A percentile compares a stretch with the other conserved stretches of the same genome.
phyloP scores from a whole-genome alignment of 2,329 filamentous ascomycete species.

The Orbilia quercus region DNA sequence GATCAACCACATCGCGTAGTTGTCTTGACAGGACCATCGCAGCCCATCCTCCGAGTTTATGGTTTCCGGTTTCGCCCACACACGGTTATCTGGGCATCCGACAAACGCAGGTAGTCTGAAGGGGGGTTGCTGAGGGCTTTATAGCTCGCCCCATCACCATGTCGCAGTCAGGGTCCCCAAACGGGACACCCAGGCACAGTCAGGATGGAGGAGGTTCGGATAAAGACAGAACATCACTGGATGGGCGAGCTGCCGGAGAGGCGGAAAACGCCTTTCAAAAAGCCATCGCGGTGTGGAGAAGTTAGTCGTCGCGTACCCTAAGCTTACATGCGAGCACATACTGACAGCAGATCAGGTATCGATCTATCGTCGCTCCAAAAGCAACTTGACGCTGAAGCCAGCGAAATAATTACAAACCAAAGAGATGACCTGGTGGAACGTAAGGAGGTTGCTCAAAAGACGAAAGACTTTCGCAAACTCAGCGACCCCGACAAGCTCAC shows the following conservation, averaged over 20 bases:
- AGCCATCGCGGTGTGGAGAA: slow-evolving; percentile 95
- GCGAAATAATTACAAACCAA: slow-evolving; percentile 92
- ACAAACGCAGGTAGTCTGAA: slow-evolving; percentile 16
- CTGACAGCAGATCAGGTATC: slow-evolving; percentile 72
- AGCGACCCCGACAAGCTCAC: slow-evolving; percentile 86
- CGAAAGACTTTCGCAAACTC: slow-evolving; percentile 94
- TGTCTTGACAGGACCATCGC: slow-evolving; percentile 12
- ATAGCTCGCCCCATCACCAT: slow-evolving; percentile 20
- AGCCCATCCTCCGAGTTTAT: slow-evolving; percentile 11
- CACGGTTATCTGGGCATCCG: slow-evolving; percentile 8
- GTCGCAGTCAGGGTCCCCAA: slow-evolving; percentile 54
- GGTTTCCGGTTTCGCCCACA: slow-evolving; percentile 8
- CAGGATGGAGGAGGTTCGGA: slow-evolving; percentile 48
- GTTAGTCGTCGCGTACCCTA: slow-evolving; percentile 67
- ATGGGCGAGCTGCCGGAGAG: slow-evolving; percentile 26
- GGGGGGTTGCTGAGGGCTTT: slow-evolving; percentile 9
- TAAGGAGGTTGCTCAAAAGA: slow-evolving; percentile 98
- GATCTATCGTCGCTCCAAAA: slow-evolving; percentile 86
- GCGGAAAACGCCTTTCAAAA: slow-evolving; percentile 90
- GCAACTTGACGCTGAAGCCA: slow-evolving; percentile 89
- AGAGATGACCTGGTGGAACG: slow-evolving; percentile 94
- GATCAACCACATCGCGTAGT: slow-evolving; percentile 17
- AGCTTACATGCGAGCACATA: slow-evolving; percentile 48
- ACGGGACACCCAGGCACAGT: slow-evolving; percentile 50
- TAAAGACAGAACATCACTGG: slow-evolving; percentile 45